Base-by-base conservation (phyloP, 2,329 filamentous ascomycete genomes). In the Cytospora schulzeri region DNA sequence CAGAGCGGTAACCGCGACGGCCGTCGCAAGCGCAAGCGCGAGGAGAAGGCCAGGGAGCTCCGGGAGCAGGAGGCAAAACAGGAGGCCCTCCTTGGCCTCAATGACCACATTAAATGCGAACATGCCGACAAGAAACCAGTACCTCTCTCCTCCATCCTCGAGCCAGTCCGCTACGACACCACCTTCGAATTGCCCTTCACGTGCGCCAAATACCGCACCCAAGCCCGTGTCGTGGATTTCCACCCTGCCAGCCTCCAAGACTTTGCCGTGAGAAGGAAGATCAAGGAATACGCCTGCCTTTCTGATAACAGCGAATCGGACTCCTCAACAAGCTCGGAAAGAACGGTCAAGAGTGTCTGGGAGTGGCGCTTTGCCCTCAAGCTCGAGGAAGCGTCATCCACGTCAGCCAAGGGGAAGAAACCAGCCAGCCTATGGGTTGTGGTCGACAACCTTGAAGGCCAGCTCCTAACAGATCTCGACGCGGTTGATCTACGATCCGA, bases 301-400 rank as follows among this genome's bases (percentile, higher is more conserved):
- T 83, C 82, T 0, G 82, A 81, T 63, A 70, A 69, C 58, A 65
- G 69, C 11, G 70, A 72, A 60, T 71, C 74, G 28, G 72, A 69
- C 55, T 67, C 71, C 67, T 75, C 55, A 73, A 74, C 9, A 71
- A 74, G 6, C 74, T 74, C 19, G 33, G 70, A 72, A 24, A 71
- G 74, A 7, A 48, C 59, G 17, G 68, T 65, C 19, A 45, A 68
- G 7, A 73, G 69, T 15, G 71, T 74, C 9, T 97, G 92, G 91
- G 88, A 95, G 74, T 97, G 93, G 93, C 84, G 85, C 17, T 97
- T 97, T 75, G 86, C 85, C 26, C 81, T 98, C 28, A 81, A 90
- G 15, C 84, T 97, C 1, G 91, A 96, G 75, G 91, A 93, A 68
- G 87, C 85, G 0, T 74, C 77, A 14, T 17, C 53, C 7, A 38